A percentile compares a stretch with the other conserved stretches of the same genome.
Evolutionary conservation across 345 rosid species (phyloP).

Genomic region (Diplotaxis tenuifolia): DNA sequence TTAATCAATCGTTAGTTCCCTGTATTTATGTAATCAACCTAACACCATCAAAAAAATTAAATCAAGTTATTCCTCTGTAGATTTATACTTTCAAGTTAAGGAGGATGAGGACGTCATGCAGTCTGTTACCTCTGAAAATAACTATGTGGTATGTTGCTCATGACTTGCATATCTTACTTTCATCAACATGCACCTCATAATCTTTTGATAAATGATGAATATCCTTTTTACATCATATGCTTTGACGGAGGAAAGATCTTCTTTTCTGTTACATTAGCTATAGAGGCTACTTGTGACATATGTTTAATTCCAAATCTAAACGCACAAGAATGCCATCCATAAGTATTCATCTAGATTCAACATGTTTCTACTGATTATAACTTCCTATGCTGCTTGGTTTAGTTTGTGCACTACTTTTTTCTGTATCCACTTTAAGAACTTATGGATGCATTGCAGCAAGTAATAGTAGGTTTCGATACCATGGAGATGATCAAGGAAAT

Average conservation of each 20-base stretch:
- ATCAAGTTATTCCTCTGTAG: conserved; percentile 46
- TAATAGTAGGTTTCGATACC: conserved; percentile 78
- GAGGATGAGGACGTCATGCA: conserved; percentile 77
- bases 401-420: not conserved
- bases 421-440: conserved; percentile 8
- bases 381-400: not conserved
- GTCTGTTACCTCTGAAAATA: conserved; percentile 59
- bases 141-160: conserved; percentile 65
- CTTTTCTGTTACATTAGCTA: not conserved
- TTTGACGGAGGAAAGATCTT: not conserved
- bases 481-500: conserved; percentile 72
- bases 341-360: not conserved
- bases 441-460: conserved; percentile 67
- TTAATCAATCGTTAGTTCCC: not conserved
- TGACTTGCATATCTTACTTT: conserved; percentile 5
- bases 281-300: not conserved
- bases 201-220: not conserved
- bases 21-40: not conserved
- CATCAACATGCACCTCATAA: not conserved
- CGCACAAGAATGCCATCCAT: not conserved
- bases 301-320: not conserved
- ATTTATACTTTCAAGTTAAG: conserved; percentile 78
- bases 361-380: not conserved
- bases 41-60: not conserved
- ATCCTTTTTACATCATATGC: not conserved